Conservation (phyloP, 495 filamentous ascomycete genomes). For the Pyrenula massariospora region DNA sequence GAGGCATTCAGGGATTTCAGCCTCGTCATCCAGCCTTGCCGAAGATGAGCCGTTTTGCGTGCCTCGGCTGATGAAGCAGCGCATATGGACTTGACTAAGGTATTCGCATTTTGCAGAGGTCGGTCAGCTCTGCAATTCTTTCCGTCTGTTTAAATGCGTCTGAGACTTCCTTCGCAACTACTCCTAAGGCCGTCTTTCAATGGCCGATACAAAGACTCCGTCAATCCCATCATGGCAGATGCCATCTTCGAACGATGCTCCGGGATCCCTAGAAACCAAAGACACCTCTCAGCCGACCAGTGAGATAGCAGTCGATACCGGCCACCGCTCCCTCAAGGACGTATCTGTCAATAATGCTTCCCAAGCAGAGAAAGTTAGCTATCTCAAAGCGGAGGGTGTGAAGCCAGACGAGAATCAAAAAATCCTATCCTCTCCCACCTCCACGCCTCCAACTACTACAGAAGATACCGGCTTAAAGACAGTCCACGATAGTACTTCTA, state of each 20-base stretch:
- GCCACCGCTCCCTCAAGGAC: conserved; percentile 64
- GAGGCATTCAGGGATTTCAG: too few relatives aligned
- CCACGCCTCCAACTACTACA: conserved; percentile 4
- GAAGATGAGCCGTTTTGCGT: too few relatives aligned
- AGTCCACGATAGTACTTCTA: neutral
- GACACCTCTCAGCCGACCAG: neutral
- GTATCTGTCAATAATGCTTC: conserved; percentile 60
- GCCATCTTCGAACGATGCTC: conserved; percentile 1
- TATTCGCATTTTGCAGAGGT: too few relatives aligned
- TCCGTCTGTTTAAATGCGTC: too few relatives aligned
- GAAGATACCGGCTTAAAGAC: conserved; percentile 3
- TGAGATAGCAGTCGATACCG: conserved; percentile 47
- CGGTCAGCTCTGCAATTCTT: too few relatives aligned
- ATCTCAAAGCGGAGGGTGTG: conserved; percentile 72
- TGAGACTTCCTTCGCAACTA: too few relatives aligned
- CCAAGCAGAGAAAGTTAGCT: conserved; percentile 61
- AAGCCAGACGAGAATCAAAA: conserved; percentile 52
- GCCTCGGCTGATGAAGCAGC: too few relatives aligned
- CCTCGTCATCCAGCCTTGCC: too few relatives aligned
- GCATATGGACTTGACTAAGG: too few relatives aligned
- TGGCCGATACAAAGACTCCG: neutral
- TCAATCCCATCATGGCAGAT: conserved; percentile 39
- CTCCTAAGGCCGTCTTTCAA: neutral
- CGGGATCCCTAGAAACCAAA: neutral
- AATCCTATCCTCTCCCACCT: conserved; percentile 34